A percentile compares a stretch with the other conserved stretches of the same genome.
These are phyloP conservation scores for Pleurotus tuber-regium DNA, from an alignment of 768 basidiomycete genomes.

Conservation along the genomic window DNA sequence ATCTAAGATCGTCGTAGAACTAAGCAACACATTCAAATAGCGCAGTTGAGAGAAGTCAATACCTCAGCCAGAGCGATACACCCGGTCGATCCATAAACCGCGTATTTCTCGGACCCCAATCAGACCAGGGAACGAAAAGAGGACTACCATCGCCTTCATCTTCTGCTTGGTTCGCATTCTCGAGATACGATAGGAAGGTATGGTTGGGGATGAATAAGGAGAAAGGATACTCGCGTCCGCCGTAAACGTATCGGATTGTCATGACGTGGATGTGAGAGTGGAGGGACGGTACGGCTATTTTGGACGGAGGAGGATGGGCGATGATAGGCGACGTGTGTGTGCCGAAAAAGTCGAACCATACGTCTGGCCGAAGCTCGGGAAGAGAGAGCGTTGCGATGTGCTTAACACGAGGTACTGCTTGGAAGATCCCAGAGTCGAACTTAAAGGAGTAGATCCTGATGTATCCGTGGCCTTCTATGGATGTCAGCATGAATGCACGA, in stretches of 20 bases:
- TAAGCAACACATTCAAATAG: background rate
- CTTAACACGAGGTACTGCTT: background rate
- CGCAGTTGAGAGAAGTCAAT: background rate
- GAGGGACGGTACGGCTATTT: constrained; percentile 21
- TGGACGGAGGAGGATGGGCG: constrained; percentile 19
- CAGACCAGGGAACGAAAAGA: constrained; percentile 14
- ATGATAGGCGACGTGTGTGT: constrained; percentile 34
- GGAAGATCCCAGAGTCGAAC: constrained; percentile 5
- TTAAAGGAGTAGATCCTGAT: constrained; percentile 44
- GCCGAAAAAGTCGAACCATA: constrained; percentile 16
- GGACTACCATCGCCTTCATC: no score
- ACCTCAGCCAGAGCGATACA: constrained; percentile 14
- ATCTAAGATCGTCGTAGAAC: background rate
- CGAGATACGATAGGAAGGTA: constrained; percentile 11
- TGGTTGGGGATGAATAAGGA: constrained; percentile 15
- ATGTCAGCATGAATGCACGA: constrained; percentile 42
- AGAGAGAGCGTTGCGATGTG: constrained; percentile 16
- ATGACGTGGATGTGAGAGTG: constrained; percentile 12
- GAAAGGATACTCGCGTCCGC: background rate
- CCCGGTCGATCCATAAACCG: constrained; percentile 9
- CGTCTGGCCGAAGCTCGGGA: constrained; percentile 12
- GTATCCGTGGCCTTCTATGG: constrained; percentile 26
- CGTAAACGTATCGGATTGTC: background rate
- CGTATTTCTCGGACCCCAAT: constrained; percentile 18
- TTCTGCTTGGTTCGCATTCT: background rate